Percentiles rank a stretch among this genome's conserved stretches.
Evolutionary conservation across 176 grass and related monocot species (phyloP).

Genomic region (Eremochloa ophiuroides): DNA sequence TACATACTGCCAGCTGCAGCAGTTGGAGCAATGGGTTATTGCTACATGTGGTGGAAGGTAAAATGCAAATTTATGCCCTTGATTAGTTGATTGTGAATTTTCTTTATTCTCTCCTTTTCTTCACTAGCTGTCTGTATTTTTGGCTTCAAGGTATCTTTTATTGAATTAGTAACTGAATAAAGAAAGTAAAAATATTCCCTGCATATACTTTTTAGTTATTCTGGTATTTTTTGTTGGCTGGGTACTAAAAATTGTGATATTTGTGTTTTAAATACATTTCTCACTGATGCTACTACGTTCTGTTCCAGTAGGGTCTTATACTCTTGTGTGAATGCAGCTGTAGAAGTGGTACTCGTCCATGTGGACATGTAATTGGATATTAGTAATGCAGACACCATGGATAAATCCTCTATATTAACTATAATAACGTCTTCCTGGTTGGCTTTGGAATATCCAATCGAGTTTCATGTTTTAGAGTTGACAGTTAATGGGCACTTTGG

Average conservation of each 20-base stretch:
- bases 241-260: background rate
- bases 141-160: background rate
- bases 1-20: constrained; percentile 90
- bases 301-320: background rate
- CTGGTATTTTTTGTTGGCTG: background rate
- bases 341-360: background rate
- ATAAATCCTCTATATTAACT: background rate
- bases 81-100: background rate
- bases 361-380: no score
- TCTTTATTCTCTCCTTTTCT: background rate
- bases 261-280: background rate
- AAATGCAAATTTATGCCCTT: constrained; percentile 6
- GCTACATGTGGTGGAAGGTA: constrained; percentile 99
- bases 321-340: background rate
- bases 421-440: background rate
- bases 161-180: background rate
- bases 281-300: background rate
- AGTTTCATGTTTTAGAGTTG: constrained; percentile 8
- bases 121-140: background rate
- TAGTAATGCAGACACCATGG: background rate
- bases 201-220: background rate
- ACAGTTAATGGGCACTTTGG: background rate
- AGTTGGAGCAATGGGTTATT: constrained; percentile 91
- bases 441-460: background rate
- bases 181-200: background rate